A percentile compares a stretch with the other conserved stretches of the same genome.
Evolutionary conservation across 1,284 basidiomycete genomes (phyloP).

Genomic region (Anthracocystis walkeri): DNA sequence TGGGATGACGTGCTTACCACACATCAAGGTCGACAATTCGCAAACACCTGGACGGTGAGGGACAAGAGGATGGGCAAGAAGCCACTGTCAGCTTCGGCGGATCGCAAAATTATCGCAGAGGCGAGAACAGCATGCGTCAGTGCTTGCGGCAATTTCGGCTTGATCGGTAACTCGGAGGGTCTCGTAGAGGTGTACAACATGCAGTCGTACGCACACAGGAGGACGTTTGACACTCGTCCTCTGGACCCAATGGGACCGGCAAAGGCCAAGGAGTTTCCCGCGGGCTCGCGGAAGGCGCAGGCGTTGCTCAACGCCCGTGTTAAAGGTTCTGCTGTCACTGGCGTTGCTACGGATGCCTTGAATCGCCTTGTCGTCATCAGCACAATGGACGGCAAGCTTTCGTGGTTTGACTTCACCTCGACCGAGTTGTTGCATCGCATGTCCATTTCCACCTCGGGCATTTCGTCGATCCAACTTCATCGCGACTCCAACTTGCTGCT

Average conservation of each 20-base stretch:
- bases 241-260: slow-evolving; percentile 32
- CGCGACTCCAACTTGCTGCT: slow-evolving; percentile 88
- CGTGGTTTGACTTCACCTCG: slow-evolving; percentile 97
- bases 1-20: slow-evolving; percentile 97
- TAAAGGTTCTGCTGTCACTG: slow-evolving; percentile 72
- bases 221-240: slow-evolving; percentile 69
- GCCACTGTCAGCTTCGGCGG: slow-evolving; percentile 42
- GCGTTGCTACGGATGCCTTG: slow-evolving; percentile 85
- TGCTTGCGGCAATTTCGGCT: slow-evolving; percentile 94
- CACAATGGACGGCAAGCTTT: slow-evolving; percentile 83
- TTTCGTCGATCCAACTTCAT: slow-evolving; percentile 81
- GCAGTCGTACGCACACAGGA: slow-evolving; percentile 89
- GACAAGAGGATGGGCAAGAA: slow-evolving; percentile 62
- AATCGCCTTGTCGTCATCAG: slow-evolving; percentile 84
- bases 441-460: slow-evolving; percentile 77
- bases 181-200: slow-evolving; percentile 67
- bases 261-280: slow-evolving; percentile 41
- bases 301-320: slow-evolving; percentile 31
- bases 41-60: slow-evolving; percentile 62
- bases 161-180: slow-evolving; percentile 73
- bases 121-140: slow-evolving; percentile 75
- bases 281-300: slow-evolving; percentile 35
- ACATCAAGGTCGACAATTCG: slow-evolving; percentile 76
- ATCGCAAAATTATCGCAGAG: slow-evolving; percentile 71
- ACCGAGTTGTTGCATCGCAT: slow-evolving; percentile 77